Conservation (phyloP, 129 eudicot genomes). For the Flaveria trinervia region DNA sequence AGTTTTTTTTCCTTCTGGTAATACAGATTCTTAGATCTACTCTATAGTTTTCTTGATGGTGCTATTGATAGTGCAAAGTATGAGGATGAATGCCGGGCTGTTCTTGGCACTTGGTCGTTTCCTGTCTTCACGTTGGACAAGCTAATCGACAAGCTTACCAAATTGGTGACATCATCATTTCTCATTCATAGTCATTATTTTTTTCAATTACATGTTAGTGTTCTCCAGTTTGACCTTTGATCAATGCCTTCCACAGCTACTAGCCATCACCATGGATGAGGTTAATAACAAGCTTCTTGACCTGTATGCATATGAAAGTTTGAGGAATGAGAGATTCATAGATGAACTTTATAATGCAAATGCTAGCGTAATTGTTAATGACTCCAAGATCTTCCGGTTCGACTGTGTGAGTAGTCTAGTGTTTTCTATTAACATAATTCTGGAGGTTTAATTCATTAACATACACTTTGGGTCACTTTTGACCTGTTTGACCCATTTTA, state of each 20-base stretch:
- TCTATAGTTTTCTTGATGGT: conserved; percentile 82
- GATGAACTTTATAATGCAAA: conserved; percentile 79
- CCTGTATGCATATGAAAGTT: conserved; percentile 74
- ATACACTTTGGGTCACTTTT: not conserved
- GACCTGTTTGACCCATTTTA: not conserved
- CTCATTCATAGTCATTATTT: not conserved
- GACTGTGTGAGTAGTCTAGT: conserved; percentile 62
- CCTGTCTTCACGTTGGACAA: conserved; percentile 93
- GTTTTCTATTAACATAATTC: not conserved
- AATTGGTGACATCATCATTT: conserved; percentile 55
- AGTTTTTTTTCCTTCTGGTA: conserved; percentile 1
- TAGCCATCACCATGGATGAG: conserved; percentile 71
- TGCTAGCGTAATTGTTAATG: conserved; percentile 77
- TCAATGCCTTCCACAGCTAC: conserved; percentile 52
- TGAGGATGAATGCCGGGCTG: conserved; percentile 96
- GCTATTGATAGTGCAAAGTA: conserved; percentile 83
- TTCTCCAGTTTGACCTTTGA: conserved; percentile 12
- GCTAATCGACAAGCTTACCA: conserved; percentile 77
- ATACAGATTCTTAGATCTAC: conserved; percentile 75
- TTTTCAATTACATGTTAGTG: not conserved
- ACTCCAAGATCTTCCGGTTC: conserved; percentile 77
- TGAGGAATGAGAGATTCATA: conserved; percentile 61
- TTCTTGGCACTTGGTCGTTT: conserved; percentile 89
- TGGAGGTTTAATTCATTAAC: not conserved
- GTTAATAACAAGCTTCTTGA: conserved; percentile 83